Base-by-base conservation (phyloP, 805 yeast species). In the Zygosaccharomyces pseudorouxii region DNA sequence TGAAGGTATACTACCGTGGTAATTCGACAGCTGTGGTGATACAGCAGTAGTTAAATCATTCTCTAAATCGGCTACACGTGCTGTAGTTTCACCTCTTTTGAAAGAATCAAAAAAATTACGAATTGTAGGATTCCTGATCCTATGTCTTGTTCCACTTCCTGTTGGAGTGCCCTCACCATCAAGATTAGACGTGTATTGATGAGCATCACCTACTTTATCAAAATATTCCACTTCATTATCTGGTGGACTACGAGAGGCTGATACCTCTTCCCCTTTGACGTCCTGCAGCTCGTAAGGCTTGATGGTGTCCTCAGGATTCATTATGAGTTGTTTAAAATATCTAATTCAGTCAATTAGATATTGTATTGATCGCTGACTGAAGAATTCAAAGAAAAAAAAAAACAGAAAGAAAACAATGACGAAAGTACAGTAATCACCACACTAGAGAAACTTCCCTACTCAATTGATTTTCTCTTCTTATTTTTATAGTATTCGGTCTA, bases 21-120 rank as follows among this genome's bases (percentile, higher is more conserved):
- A 48, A 10, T 43, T 48, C 16, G 38, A 42, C 29, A 51, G 29
- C 8, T 51, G 49, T 10, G 55, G 55, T 8, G 55, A 51, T 11
- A 51, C 42, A 27, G 52, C 45, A 14, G 55, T 51, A 16, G 55
- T 46, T 33, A 51, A 30, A 23, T 51, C 55, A 30, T 51, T 55
- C 39, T 48, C 72, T 53, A 70, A 68, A 6, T 74, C 71, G 42
- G 71, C 48, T 3, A 42, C 29, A 9, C 43, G 38, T 2, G 47
- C 12, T 7, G 42, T 38, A n/a, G 39, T 28, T 20, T 77, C 77
- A 8, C 65, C 70, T 27, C 65, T 60, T 55, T 61, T 69, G 56
- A 71, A 71, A 25, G 69, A 75, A 62, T 68, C 79, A 68, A 54
- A 71, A 72, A 69, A 78, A 19, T 43, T 50, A 23, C 47, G 53